Percentiles rank a stretch among this genome's conserved stretches.
Conservation (phyloP, 2,329 filamentous ascomycete species). For the Fusarium oligoseptatum region DNA sequence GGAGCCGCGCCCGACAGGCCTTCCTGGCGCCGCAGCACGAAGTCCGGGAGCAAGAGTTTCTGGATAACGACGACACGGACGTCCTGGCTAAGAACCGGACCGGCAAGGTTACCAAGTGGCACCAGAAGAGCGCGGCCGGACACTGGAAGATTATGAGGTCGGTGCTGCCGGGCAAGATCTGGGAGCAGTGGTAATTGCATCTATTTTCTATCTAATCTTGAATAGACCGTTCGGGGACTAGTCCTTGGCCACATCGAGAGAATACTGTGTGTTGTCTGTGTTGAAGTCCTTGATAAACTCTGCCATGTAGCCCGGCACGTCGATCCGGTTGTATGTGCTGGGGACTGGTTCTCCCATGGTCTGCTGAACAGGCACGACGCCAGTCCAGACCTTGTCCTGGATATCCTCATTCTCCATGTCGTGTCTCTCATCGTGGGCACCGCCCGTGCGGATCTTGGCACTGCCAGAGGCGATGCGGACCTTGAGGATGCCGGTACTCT, state of each 20-base stretch:
- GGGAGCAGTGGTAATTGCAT: slow-evolving; percentile 79
- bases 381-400: slow-evolving; percentile 64
- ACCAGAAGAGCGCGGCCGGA: slow-evolving; percentile 80
- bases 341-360: slow-evolving; percentile 73
- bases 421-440: slow-evolving; percentile 67
- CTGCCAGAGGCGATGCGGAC: slow-evolving; percentile 78
- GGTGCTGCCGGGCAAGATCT: slow-evolving; percentile 82
- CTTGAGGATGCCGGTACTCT: slow-evolving; percentile 78
- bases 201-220: slow-evolving; percentile 10
- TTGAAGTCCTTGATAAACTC: slow-evolving; percentile 58
- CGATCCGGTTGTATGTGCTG: slow-evolving; percentile 69
- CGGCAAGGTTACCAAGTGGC: slow-evolving; percentile 75
- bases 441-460: slow-evolving; percentile 78
- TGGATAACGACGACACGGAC: slow-evolving; percentile 59
- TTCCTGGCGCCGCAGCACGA: slow-evolving; percentile 82
- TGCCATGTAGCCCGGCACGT: slow-evolving; percentile 72
- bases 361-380: slow-evolving; percentile 73
- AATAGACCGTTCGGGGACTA: slow-evolving; percentile 13
- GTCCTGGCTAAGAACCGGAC: slow-evolving; percentile 75
- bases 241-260: slow-evolving; percentile 44
- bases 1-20: slow-evolving; percentile 75
- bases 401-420: slow-evolving; percentile 61
- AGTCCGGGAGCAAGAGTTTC: slow-evolving; percentile 66
- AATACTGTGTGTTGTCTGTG: slow-evolving; percentile 47
- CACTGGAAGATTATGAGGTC: slow-evolving; percentile 95